These are phyloP conservation scores for Yarrowia sp. DNA, from an alignment of 805 yeast species.

Conservation along the genomic window DNA sequence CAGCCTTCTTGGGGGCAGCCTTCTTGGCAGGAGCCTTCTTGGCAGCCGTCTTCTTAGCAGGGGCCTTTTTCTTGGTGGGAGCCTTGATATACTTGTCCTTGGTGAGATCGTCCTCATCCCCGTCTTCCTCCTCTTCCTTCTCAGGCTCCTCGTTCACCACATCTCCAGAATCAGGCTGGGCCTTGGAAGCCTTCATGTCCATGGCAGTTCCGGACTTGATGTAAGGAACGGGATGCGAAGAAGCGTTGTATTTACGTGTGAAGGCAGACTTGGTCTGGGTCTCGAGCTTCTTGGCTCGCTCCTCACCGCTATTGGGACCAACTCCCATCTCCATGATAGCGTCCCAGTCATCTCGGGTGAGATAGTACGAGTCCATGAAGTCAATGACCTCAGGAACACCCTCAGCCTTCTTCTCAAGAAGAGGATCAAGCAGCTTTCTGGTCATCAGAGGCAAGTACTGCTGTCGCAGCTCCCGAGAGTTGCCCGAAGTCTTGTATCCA, in stretches of 20 bases:
- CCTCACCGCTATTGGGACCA: constrained; percentile 59
- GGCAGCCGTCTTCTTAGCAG: constrained; percentile 43
- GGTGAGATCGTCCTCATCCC: constrained; percentile 58
- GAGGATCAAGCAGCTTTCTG: constrained; percentile 63
- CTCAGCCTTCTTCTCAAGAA: constrained; percentile 61
- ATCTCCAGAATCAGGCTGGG: constrained; percentile 70
- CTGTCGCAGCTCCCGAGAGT: constrained; percentile 73
- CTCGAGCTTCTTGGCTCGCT: constrained; percentile 66
- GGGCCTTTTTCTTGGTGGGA: constrained; percentile 51
- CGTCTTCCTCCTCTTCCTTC: constrained; percentile 53
- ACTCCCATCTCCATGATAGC: constrained; percentile 81
- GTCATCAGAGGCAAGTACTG: constrained; percentile 75
- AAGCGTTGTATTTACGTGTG: constrained; percentile 81
- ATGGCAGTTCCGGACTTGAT: constrained; percentile 56
- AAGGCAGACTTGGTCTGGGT: constrained; percentile 83
- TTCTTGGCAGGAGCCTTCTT: constrained; percentile 42
- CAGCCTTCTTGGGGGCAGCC: constrained; percentile 41
- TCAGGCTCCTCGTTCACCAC: constrained; percentile 57
- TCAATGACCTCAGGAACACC: constrained; percentile 71
- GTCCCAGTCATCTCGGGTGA: constrained; percentile 94
- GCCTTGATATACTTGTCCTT: constrained; percentile 68
- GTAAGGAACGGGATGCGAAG: constrained; percentile 83
- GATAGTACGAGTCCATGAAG: constrained; percentile 82
- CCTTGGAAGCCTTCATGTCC: constrained; percentile 37
- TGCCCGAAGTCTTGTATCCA: constrained; percentile 77